Percentiles rank a stretch among this genome's conserved stretches.
Evolutionary conservation across 192 early-diverging fungal species (phyloP).

Genomic region (Coemansia sp.): DNA sequence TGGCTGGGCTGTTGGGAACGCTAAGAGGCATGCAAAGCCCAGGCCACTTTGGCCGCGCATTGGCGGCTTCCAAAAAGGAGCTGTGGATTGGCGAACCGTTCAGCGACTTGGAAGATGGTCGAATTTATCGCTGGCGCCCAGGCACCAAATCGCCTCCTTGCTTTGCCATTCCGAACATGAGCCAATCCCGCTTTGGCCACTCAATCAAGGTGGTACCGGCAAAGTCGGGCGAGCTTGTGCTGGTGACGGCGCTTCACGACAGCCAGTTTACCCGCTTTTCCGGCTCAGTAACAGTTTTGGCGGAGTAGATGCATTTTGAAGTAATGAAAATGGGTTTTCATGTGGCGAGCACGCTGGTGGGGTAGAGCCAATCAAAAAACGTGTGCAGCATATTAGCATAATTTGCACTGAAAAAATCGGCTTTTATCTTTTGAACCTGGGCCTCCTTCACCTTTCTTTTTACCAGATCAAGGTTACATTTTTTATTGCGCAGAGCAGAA

Average conservation of each 20-base stretch:
- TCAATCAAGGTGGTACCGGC: slow-evolving; percentile 10
- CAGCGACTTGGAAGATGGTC: slow-evolving; percentile 38
- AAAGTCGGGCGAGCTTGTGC: slow-evolving; percentile 12
- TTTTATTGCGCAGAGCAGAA: not conserved
- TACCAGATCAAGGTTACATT: slow-evolving; percentile 3
- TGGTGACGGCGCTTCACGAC: slow-evolving; percentile 44
- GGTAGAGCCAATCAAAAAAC: not conserved
- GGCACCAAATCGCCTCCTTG: slow-evolving; percentile 22
- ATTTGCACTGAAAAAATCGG: not conserved
- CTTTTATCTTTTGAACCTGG: not conserved
- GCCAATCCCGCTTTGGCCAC: slow-evolving; percentile 33
- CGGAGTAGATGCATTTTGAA: not conserved
- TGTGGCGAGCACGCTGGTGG: not conserved
- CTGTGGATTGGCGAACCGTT: slow-evolving; percentile 57
- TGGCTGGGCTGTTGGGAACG: slow-evolving; percentile 33
- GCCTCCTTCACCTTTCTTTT: slow-evolving; percentile 10
- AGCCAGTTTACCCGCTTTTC: slow-evolving; percentile 43
- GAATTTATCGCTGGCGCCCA: slow-evolving; percentile 34
- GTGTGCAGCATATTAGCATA: not conserved
- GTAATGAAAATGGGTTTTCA: too few species aligned
- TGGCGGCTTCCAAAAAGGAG: slow-evolving; percentile 23
- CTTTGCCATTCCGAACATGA: slow-evolving; percentile 16
- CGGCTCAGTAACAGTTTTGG: slow-evolving; percentile 30
- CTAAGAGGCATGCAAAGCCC: slow-evolving; percentile 45
- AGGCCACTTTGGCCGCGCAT: slow-evolving; percentile 49